Conservation (phyloP, 2,329 filamentous ascomycete species). For the Pestalotiopsis sp. region DNA sequence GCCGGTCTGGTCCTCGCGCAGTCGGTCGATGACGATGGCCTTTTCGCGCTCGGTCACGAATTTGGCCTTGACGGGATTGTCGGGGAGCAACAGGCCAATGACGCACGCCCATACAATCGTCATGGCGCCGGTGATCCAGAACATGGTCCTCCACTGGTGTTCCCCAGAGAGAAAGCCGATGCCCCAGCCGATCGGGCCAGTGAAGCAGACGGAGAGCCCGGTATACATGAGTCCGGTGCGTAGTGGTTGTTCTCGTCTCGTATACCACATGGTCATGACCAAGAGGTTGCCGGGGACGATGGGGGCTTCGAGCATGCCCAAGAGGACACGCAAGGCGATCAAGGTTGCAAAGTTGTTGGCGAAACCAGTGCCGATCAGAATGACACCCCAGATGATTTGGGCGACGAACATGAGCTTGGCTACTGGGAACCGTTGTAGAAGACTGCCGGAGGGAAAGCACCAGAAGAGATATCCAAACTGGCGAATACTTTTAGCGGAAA, state of each 20-base stretch:
- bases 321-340: constrained; percentile 27
- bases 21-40: constrained; percentile 54
- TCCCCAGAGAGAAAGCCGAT: constrained; percentile 12
- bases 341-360: constrained; percentile 27
- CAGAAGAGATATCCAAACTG: constrained; percentile 36
- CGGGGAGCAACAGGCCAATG: constrained; percentile 57
- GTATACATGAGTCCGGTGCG: constrained; percentile 27
- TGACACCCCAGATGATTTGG: constrained; percentile 27
- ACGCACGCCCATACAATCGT: constrained; percentile 22
- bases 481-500: neutral
- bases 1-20: constrained; percentile 60
- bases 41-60: constrained; percentile 53
- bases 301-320: constrained; percentile 32
- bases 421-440: constrained; percentile 36
- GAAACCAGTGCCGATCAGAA: constrained; percentile 30
- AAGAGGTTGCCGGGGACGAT: constrained; percentile 29
- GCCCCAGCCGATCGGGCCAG: constrained; percentile 14
- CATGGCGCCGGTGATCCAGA: constrained; percentile 27
- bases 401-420: constrained; percentile 31
- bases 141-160: constrained; percentile 15
- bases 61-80: constrained; percentile 56
- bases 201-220: constrained; percentile 15
- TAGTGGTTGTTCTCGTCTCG: constrained; percentile 25
- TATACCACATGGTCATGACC: constrained; percentile 33
- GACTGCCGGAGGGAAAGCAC: constrained; percentile 31